Evolutionary conservation across 2,329 filamentous ascomycete genomes (phyloP).

Genomic region (Graphium sp.): DNA sequence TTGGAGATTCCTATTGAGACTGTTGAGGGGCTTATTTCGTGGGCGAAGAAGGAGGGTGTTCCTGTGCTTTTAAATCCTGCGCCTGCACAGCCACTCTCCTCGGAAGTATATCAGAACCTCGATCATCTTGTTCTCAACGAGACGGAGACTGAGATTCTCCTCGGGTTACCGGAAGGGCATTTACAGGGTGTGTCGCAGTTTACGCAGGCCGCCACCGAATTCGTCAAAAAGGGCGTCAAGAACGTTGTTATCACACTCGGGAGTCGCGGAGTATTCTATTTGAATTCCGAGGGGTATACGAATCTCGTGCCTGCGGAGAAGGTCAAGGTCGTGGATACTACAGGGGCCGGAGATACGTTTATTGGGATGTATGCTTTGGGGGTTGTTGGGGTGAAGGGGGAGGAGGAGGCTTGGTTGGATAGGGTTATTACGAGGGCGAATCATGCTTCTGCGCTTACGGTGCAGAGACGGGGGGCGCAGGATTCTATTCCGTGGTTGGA

Average conservation of each 20-base stretch:
- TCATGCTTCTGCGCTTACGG: slow-evolving; percentile 5
- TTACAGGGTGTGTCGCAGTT: slow-evolving; percentile 8
- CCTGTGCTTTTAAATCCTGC: slow-evolving; percentile 57
- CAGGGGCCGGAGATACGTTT: slow-evolving; percentile 60
- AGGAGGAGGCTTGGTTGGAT: slow-evolving; percentile 4
- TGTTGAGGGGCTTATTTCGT: slow-evolving; percentile 28
- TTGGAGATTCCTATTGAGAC: slow-evolving; percentile 40
- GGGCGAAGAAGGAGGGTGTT: slow-evolving; percentile 18
- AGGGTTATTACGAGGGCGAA: too few relatives aligned
- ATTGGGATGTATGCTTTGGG: slow-evolving; percentile 45
- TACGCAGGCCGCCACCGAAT: slow-evolving; percentile 25
- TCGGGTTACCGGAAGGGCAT: not conserved
- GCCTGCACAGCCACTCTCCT: slow-evolving; percentile 41
- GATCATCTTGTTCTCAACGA: slow-evolving; percentile 60
- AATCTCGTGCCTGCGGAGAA: slow-evolving; percentile 23
- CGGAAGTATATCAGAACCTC: slow-evolving; percentile 37
- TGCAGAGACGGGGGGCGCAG: slow-evolving; percentile 5
- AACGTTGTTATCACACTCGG: slow-evolving; percentile 55
- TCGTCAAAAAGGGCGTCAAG: slow-evolving; percentile 41
- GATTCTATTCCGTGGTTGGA: slow-evolving; percentile 6
- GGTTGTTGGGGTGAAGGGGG: slow-evolving; percentile 3
- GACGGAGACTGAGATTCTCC: slow-evolving; percentile 35
- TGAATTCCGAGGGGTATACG: slow-evolving; percentile 19
- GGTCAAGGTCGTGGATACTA: slow-evolving; percentile 53
- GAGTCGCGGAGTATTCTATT: slow-evolving; percentile 37